phyloP scores from a whole-genome alignment of 176 grass and related monocot genomes.

The Elymus sibiricus region DNA sequence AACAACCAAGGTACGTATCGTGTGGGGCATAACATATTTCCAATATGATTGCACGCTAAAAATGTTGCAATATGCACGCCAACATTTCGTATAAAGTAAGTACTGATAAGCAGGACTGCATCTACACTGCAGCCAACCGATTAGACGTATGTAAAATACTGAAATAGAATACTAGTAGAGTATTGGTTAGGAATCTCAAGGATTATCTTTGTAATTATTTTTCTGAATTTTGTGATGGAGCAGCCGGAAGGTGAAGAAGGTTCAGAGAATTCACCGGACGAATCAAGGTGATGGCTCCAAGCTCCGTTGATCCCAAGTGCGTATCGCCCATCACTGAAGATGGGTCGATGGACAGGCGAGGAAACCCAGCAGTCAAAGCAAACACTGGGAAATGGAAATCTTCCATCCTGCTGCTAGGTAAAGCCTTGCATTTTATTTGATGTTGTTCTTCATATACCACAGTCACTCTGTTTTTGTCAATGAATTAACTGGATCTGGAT shows the following conservation, averaged over 20 bases:
- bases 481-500: background rate
- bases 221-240: background rate
- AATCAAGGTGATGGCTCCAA: conserved; percentile 22
- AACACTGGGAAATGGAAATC: conserved; percentile 65
- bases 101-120: background rate
- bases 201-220: background rate
- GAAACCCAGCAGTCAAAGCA: conserved; percentile 56
- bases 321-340: conserved; percentile 54
- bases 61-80: background rate
- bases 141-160: background rate
- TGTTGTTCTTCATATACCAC: too few species aligned
- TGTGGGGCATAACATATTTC: background rate
- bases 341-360: conserved; percentile 64
- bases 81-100: background rate
- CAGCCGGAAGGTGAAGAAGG: conserved; percentile 16
- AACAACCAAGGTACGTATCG: conserved; percentile 17
- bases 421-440: background rate
- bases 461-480: background rate
- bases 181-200: too few species aligned
- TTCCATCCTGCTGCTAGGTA: conserved; percentile 66
- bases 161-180: background rate
- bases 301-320: conserved; percentile 30
- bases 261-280: background rate
- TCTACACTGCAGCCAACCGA: background rate
- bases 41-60: background rate